Conservation (phyloP, 495 filamentous ascomycete genomes). For the Penicillium malachiteum region DNA sequence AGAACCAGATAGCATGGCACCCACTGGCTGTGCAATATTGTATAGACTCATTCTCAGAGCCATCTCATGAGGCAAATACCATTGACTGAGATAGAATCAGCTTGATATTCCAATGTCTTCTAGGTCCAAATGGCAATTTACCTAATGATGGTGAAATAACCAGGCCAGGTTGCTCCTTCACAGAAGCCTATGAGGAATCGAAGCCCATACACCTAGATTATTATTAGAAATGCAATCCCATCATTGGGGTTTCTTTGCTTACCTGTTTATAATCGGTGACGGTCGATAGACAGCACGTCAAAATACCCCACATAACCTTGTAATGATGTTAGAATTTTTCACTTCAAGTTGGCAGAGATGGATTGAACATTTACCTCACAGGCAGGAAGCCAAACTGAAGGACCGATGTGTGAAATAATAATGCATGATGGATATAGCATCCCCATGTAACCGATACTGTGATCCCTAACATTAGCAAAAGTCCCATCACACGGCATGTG, state of each 20-base stretch:
- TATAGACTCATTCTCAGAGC: conserved; percentile 19
- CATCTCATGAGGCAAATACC: conserved; percentile 18
- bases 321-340: background rate
- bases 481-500: background rate
- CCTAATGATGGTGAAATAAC: conserved; percentile 21
- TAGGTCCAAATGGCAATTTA: background rate
- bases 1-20: conserved; percentile 26
- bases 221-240: background rate
- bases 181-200: conserved; percentile 20
- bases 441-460: conserved; percentile 20
- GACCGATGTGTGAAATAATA: conserved; percentile 16
- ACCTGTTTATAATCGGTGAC: conserved; percentile 15
- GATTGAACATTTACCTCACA: conserved; percentile 9
- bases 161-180: conserved; percentile 17
- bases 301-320: conserved; percentile 16
- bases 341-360: too few relatives aligned
- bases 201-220: conserved; percentile 11
- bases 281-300: conserved; percentile 19
- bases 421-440: conserved; percentile 22
- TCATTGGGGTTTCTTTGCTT: background rate
- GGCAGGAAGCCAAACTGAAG: conserved; percentile 18
- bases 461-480: background rate
- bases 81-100: conserved; percentile 12
- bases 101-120: background rate
- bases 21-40: conserved; percentile 13